These are phyloP conservation scores for Zygosaccharomyces bisporus DNA, from an alignment of 805 yeast species.

Conservation along the genomic window DNA sequence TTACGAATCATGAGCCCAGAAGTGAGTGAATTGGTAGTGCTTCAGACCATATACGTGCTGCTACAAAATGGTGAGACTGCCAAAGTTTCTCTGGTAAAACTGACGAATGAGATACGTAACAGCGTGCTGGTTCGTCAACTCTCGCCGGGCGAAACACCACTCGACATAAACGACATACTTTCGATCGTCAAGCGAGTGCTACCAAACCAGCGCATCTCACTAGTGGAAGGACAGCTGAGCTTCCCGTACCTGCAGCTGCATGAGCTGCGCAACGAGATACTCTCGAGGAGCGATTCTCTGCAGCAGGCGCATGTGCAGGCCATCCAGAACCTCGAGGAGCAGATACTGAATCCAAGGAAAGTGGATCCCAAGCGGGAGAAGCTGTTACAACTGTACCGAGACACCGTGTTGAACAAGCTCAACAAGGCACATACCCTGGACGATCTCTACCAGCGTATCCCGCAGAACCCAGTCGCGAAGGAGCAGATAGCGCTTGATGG, in stretches of 20 bases:
- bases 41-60: slow-evolving; percentile 31
- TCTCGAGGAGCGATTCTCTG: slow-evolving; percentile 20
- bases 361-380: slow-evolving; percentile 33
- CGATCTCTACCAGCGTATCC: slow-evolving; percentile 16
- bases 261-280: slow-evolving; percentile 21
- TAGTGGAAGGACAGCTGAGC: slow-evolving; percentile 34
- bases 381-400: slow-evolving; percentile 31
- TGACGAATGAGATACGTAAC: slow-evolving; percentile 35
- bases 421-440: slow-evolving; percentile 20
- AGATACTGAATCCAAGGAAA: slow-evolving; percentile 15
- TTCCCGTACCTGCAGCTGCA: slow-evolving; percentile 31
- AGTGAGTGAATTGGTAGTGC: slow-evolving; percentile 32
- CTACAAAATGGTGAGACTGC: slow-evolving; percentile 17
- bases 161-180: slow-evolving; percentile 33
- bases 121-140: slow-evolving; percentile 28
- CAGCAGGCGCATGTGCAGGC: slow-evolving; percentile 15
- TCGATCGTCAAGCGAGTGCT: slow-evolving; percentile 28
- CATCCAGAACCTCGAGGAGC: slow-evolving; percentile 23
- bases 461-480: slow-evolving; percentile 6
- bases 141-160: slow-evolving; percentile 22
- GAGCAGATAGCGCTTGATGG: slow-evolving; percentile 19
- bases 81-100: slow-evolving; percentile 32
- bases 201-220: slow-evolving; percentile 31
- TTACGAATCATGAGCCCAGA: slow-evolving; percentile 19
- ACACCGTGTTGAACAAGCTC: slow-evolving; percentile 33